These are phyloP conservation scores for Psidium guajava DNA, from an alignment of 345 rosid species.

Conservation along the genomic window DNA sequence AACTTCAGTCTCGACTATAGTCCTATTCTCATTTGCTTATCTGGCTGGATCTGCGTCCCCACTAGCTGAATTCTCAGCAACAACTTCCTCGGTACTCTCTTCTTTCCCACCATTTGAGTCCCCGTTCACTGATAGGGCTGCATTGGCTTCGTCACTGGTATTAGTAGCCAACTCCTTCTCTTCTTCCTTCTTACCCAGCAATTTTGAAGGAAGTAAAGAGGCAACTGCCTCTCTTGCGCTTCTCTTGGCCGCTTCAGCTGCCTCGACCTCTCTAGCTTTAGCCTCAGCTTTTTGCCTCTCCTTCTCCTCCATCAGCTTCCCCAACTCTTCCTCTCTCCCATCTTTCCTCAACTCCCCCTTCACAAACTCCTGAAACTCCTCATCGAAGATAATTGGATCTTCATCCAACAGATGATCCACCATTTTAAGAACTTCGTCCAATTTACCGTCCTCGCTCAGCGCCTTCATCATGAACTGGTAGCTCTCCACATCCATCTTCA, in stretches of 20 bases:
- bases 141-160: neutral
- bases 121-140: neutral
- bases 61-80: conserved; percentile 15
- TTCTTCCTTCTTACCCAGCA: conserved; percentile 35
- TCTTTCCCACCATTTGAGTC: conserved; percentile 2
- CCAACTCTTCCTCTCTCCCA: conserved; percentile 69
- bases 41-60: neutral
- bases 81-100: neutral
- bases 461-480: conserved; percentile 69
- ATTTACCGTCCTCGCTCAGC: conserved; percentile 46
- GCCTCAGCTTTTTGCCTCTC: conserved; percentile 84
- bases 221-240: conserved; percentile 41
- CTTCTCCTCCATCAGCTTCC: conserved; percentile 74
- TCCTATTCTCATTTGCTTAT: neutral
- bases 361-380: conserved; percentile 69
- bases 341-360: conserved; percentile 56
- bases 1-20: neutral
- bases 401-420: conserved; percentile 69
- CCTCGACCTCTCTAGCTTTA: conserved; percentile 64
- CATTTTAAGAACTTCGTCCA: conserved; percentile 70
- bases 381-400: conserved; percentile 39
- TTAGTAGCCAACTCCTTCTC: conserved; percentile 9
- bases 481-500: conserved; percentile 70
- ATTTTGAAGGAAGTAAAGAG: conserved; percentile 35
- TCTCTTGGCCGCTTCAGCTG: conserved; percentile 65